These are phyloP conservation scores for Rossbeevera mucosa DNA, from an alignment of 768 basidiomycete species.

Conservation along the genomic window DNA sequence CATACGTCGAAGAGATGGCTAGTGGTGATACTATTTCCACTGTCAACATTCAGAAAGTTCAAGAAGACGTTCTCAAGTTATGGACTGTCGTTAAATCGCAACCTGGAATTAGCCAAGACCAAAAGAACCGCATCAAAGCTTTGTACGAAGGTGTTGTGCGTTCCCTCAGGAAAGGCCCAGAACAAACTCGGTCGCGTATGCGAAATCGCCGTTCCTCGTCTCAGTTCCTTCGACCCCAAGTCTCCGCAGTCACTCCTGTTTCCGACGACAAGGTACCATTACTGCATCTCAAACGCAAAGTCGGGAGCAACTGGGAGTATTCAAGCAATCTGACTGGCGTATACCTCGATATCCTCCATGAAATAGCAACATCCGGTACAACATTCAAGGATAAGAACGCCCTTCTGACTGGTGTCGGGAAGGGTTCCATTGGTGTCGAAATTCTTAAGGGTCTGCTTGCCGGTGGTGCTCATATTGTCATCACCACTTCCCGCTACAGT, in stretches of 20 bases:
- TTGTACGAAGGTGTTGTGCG: constrained; percentile 96
- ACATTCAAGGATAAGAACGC: constrained; percentile 99
- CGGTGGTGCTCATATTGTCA: constrained; percentile 93
- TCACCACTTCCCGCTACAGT: constrained; percentile 97
- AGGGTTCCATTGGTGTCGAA: constrained; percentile 96
- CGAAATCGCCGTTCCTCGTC: constrained; percentile 89
- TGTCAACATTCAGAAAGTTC: constrained; percentile 96
- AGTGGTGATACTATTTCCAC: constrained; percentile 83
- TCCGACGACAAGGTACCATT: constrained; percentile 88
- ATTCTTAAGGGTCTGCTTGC: constrained; percentile 95
- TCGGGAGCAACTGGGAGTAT: constrained; percentile 94
- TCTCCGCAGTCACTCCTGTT: constrained; percentile 66
- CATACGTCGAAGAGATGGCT: constrained; percentile 98
- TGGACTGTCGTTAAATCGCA: constrained; percentile 98
- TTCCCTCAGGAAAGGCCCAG: constrained; percentile 78
- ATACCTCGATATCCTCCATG: constrained; percentile 94
- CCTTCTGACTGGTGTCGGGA: constrained; percentile 94
- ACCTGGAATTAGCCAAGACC: constrained; percentile 94
- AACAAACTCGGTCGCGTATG: constrained; percentile 49
- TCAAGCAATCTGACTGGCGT: constrained; percentile 93
- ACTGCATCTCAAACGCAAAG: constrained; percentile 94
- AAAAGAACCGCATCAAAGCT: constrained; percentile 92
- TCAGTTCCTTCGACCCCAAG: constrained; percentile 91
- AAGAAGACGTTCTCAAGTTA: constrained; percentile 92
- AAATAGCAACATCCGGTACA: constrained; percentile 97